A percentile compares a stretch with the other conserved stretches of the same genome.
Evolutionary conservation across 1,139 yeast species (phyloP).

Genomic region (Blastobotrys indianensis): DNA sequence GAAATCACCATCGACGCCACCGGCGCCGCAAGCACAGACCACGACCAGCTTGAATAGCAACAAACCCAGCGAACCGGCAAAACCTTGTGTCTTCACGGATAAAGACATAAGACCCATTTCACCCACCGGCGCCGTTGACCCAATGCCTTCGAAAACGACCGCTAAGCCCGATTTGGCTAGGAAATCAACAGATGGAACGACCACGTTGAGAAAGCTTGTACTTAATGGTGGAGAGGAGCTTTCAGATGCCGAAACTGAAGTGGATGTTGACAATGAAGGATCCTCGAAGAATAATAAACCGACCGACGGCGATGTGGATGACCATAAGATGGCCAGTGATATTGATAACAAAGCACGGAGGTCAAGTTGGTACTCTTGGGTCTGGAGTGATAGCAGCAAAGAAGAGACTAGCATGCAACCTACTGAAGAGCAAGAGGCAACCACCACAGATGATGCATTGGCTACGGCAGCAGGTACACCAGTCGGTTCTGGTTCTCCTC

Average conservation of each 20-base stretch:
- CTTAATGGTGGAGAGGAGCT: too few relatives aligned
- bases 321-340: too few relatives aligned
- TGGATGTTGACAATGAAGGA: too few relatives aligned
- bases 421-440: background rate
- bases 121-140: background rate
- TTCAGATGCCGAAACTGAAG: too few relatives aligned
- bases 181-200: too few relatives aligned
- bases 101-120: slow-evolving; percentile 4
- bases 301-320: too few relatives aligned
- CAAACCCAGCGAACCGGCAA: slow-evolving; percentile 7
- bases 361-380: slow-evolving; percentile 14
- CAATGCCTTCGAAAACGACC: too few relatives aligned
- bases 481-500: background rate
- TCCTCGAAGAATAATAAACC: too few relatives aligned
- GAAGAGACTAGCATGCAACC: background rate
- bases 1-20: background rate
- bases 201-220: too few relatives aligned
- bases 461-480: too few relatives aligned
- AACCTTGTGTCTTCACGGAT: slow-evolving; percentile 10
- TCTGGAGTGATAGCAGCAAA: slow-evolving; percentile 7
- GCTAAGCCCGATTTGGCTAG: too few relatives aligned
- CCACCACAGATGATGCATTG: too few relatives aligned
- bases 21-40: background rate
- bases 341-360: background rate
- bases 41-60: slow-evolving; percentile 1